phyloP scores from a whole-genome alignment of 768 basidiomycete species.

The Suillus decipiens region DNA sequence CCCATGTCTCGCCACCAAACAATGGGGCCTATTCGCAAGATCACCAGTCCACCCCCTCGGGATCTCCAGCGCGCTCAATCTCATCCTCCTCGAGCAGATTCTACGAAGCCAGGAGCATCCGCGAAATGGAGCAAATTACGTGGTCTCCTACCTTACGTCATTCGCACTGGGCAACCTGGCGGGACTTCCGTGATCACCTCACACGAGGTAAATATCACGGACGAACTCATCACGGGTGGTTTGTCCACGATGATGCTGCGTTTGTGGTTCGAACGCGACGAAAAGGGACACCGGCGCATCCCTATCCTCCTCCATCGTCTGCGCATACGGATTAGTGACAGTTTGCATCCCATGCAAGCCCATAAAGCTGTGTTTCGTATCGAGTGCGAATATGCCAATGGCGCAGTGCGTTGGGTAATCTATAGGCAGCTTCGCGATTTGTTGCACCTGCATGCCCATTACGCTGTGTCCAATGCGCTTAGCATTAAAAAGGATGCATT shows the following conservation, averaged over 20 bases:
- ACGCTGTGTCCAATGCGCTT: conserved; percentile 81
- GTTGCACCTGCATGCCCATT: conserved; percentile 85
- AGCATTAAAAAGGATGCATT: conserved; percentile 71
- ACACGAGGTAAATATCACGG: conserved; percentile 69
- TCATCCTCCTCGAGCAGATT: conserved; percentile 26
- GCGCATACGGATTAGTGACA: conserved; percentile 84
- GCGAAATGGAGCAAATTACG: conserved; percentile 67
- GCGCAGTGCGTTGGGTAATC: conserved; percentile 91
- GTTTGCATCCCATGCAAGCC: conserved; percentile 76
- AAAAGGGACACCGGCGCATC: conserved; percentile 80
- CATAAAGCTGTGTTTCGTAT: conserved; percentile 84
- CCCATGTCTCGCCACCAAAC: conserved; percentile 17
- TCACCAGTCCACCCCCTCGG: conserved; percentile 11
- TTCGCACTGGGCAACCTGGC: conserved; percentile 29
- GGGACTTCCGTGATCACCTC: conserved; percentile 47
- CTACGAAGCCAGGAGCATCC: conserved; percentile 25
- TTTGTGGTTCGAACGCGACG: conserved; percentile 87
- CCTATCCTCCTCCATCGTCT: conserved; percentile 78
- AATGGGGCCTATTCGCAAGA: conserved; percentile 4
- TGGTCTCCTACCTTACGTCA: conserved; percentile 62
- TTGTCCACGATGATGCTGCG: conserved; percentile 77
- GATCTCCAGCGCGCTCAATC: conserved; percentile 28
- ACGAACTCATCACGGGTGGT: conserved; percentile 80
- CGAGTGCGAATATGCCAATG: conserved; percentile 96
- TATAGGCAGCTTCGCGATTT: conserved; percentile 94